Conservation (phyloP, 2,329 filamentous ascomycete species). For the Hortaea sp. region DNA sequence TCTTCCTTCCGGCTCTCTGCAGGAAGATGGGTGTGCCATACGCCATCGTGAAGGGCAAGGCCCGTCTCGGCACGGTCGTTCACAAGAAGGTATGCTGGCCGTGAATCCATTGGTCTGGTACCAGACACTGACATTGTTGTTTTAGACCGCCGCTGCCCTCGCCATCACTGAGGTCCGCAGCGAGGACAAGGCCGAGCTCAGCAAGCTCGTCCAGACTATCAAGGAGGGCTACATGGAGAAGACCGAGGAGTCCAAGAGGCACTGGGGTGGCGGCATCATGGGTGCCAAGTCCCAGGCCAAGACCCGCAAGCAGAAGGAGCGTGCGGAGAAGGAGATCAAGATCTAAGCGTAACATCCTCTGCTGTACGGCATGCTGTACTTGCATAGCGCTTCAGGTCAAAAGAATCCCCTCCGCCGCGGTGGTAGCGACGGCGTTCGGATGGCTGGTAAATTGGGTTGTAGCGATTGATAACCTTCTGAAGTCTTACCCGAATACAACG, state of each 20-base stretch:
- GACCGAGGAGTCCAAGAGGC: conserved; percentile 80
- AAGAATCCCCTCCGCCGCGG: too few species aligned
- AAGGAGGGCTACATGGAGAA: conserved; percentile 98
- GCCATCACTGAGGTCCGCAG: conserved; percentile 93
- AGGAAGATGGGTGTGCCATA: conserved; percentile 99
- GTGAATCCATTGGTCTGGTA: neutral
- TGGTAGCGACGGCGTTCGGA: too few species aligned
- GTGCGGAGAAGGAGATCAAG: conserved; percentile 89
- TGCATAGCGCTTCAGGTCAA: too few species aligned
- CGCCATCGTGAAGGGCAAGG: conserved; percentile 99
- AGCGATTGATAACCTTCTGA: too few species aligned
- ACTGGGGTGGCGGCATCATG: conserved; percentile 99
- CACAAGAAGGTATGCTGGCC: conserved; percentile 79
- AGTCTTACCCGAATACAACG: too few species aligned
- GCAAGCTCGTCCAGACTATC: conserved; percentile 90
- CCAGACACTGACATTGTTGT: conserved; percentile 22
- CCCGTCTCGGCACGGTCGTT: conserved; percentile 93
- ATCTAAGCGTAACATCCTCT: conserved; percentile 50
- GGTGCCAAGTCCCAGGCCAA: conserved; percentile 78
- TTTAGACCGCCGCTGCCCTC: conserved; percentile 86
- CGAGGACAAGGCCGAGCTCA: conserved; percentile 96
- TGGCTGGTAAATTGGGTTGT: too few species aligned
- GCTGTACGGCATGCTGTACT: too few species aligned
- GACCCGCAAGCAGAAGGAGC: conserved; percentile 85
- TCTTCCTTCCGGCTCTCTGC: conserved; percentile 98